A percentile compares a stretch with the other conserved stretches of the same genome.
Evolutionary conservation across 2,329 filamentous ascomycete species (phyloP).

Genomic region (Epicoccum nigrum): DNA sequence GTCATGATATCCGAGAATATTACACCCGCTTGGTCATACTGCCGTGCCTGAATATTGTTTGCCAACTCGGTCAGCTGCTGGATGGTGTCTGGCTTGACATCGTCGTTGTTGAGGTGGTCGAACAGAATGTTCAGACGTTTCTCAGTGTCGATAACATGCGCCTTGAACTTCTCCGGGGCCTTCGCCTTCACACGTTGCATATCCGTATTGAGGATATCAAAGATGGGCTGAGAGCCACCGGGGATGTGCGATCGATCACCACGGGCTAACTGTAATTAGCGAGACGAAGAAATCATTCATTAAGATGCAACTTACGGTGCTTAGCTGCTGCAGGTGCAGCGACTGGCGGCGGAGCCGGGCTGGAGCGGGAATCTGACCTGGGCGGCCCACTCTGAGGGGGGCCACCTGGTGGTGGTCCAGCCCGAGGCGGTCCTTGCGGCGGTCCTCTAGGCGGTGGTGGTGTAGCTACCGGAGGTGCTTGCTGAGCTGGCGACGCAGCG

Average conservation of each 20-base stretch:
- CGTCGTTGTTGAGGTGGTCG: conserved; percentile 95
- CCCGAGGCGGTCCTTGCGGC: conserved; percentile 47
- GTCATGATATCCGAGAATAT: conserved; percentile 56
- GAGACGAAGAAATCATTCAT: neutral
- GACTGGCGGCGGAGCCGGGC: conserved; percentile 58
- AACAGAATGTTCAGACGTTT: conserved; percentile 93
- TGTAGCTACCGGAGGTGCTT: conserved; percentile 46
- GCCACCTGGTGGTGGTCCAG: conserved; percentile 43
- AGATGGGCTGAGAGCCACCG: conserved; percentile 73
- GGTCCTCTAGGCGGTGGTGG: conserved; percentile 53
- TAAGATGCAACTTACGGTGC: conserved; percentile 64
- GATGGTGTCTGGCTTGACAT: conserved; percentile 81
- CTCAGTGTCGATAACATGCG: conserved; percentile 91
- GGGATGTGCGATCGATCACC: conserved; percentile 93
- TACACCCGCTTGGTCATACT: conserved; percentile 54
- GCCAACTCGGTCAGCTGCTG: conserved; percentile 66
- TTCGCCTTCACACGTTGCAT: conserved; percentile 87
- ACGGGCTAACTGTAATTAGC: conserved; percentile 54
- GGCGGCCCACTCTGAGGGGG: conserved; percentile 50
- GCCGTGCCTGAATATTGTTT: conserved; percentile 47
- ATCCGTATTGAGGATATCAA: conserved; percentile 79
- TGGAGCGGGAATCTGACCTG: conserved; percentile 50
- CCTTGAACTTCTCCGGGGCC: conserved; percentile 83
- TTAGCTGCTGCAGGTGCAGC: conserved; percentile 63
- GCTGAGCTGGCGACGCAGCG: conserved; percentile 43